These are phyloP conservation scores for Pelargonium fulgidum DNA, from an alignment of 441 rosid species.

Conservation along the genomic window DNA sequence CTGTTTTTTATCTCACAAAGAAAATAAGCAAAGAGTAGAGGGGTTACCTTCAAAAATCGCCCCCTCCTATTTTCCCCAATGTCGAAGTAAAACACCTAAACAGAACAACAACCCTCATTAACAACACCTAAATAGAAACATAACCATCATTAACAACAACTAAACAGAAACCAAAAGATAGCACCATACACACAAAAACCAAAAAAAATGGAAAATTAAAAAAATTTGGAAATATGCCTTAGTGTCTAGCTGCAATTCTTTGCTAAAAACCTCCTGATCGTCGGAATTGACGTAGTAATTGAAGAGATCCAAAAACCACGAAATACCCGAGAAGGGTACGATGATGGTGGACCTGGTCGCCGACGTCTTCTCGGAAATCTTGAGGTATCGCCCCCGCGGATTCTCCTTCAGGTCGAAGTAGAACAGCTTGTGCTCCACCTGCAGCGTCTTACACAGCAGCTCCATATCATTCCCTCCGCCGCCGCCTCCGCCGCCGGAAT, in stretches of 20 bases:
- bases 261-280: conserved; percentile 78
- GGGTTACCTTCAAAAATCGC: no score
- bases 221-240: conserved; percentile 31
- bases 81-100: no score
- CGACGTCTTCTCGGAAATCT: conserved; percentile 92
- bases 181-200: no score
- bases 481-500: conserved; percentile 21
- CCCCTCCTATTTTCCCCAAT: no score
- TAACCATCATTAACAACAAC: no score
- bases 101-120: no score
- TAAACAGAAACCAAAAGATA: no score
- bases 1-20: no score
- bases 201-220: no score
- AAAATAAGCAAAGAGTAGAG: no score
- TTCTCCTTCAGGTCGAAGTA: conserved; percentile 33
- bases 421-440: conserved; percentile 91
- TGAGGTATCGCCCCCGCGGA: conserved; percentile 84
- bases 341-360: conserved; percentile 96
- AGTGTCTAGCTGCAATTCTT: conserved; percentile 90
- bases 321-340: conserved; percentile 84
- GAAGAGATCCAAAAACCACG: conserved; percentile 96
- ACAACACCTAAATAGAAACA: no score
- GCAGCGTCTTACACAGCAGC: conserved; percentile 83
- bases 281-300: conserved; percentile 84
- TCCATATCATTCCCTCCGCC: conserved; percentile 70